Conservation (phyloP, 192 early-diverging fungal species). For the Chytriomyces hyalinus region DNA sequence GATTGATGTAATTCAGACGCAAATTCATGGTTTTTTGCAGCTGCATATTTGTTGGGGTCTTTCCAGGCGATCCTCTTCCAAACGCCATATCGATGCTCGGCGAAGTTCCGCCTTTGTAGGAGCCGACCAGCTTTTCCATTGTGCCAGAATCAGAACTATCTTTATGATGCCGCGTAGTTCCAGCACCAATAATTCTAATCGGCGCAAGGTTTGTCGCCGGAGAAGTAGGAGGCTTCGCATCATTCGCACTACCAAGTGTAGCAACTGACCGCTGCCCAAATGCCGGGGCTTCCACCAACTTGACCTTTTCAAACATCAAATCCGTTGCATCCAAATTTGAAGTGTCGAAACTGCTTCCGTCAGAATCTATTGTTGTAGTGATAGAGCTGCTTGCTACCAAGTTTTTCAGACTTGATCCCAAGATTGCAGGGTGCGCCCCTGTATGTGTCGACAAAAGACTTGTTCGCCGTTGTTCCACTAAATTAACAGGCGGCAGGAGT, state of each 20-base stretch:
- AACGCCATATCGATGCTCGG: not conserved
- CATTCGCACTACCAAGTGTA: not conserved
- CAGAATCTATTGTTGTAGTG: not conserved
- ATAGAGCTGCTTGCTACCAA: not conserved
- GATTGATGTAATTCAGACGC: slow-evolving; percentile 32
- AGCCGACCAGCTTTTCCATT: slow-evolving; percentile 19
- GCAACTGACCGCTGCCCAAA: not conserved
- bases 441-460: slow-evolving; percentile 7
- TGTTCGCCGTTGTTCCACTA: not conserved
- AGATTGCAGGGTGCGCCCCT: not conserved
- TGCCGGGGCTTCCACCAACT: not conserved
- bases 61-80: slow-evolving; percentile 3
- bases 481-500: not conserved
- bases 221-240: not conserved
- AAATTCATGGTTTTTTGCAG: slow-evolving; percentile 9
- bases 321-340: not conserved
- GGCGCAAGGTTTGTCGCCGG: slow-evolving; percentile 9
- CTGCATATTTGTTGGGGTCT: not conserved
- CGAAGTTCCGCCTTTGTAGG: slow-evolving; percentile 36
- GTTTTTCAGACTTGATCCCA: not conserved
- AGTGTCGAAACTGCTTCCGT: not conserved
- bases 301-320: slow-evolving; percentile 3
- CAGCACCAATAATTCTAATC: not conserved
- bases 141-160: not conserved
- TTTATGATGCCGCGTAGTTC: slow-evolving; percentile 14